Base-by-base conservation (phyloP, 768 basidiomycete genomes). In the Auricularia auricula-judae region DNA sequence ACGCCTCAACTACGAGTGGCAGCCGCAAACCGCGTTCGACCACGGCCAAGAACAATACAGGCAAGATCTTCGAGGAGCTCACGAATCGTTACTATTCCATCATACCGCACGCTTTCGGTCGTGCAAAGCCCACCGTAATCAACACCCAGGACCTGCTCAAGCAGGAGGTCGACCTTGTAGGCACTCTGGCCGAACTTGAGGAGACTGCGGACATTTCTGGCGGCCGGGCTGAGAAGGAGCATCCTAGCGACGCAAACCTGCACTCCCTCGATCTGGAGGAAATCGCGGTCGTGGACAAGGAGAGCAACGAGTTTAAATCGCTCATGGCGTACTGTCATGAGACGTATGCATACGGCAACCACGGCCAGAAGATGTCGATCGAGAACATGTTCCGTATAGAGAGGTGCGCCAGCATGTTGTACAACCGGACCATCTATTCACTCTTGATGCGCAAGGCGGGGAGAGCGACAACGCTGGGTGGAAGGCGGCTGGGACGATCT, bases 161-260 rank as follows among this genome's bases (percentile, higher is more conserved):
- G 69, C 68, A 81, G 80, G 84, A 85, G 75, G 77, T 85, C 53
- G 82, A 84, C 21, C 79, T 85, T 23, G 83, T 86, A 16, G 85
- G 85, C 66, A 82, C 84, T n/a, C 79, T 86, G 33, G 83, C 83
- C 2, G 84, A 86, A 68, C 85, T 86, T 84, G 56, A 59, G 18
- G 56, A 59, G 56, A 59, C 56, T 14, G 5, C 23, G 23, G 56
- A 34, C 29, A 29, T 59, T 29, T 7, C 33, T 5, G 21, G 23
- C 11, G 56, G 56, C 11, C 23, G 23, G 7, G 34, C 33, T 10
- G 4, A 5, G 34, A 59, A 59, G 56, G 56, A 59, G 23, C 23
- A 86, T 70, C 84, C 82, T 35, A 68, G 85, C 42, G 85, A 86
- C 68, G 77, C 80, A 4, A 77, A 82, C 69, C 82, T 86, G 77